Evolutionary conservation across 75 land plant genomes (phyloP).

Genomic region (Picea glauca): DNA sequence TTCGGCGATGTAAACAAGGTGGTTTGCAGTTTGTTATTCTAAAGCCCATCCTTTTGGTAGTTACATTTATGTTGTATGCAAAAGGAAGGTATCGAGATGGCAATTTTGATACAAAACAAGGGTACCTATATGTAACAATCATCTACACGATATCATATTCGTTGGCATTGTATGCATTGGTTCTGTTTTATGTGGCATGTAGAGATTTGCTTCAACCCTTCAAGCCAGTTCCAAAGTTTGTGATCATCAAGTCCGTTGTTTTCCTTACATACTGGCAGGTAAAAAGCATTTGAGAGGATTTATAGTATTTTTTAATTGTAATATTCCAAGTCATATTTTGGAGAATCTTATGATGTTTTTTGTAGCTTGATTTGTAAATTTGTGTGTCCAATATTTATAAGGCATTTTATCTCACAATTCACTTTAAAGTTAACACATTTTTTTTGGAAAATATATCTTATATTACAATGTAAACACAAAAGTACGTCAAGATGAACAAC

Average conservation of each 20-base stretch:
- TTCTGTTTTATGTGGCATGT: slow-evolving; percentile 49
- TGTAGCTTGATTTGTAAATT: not conserved
- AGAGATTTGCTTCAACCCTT: slow-evolving; percentile 41
- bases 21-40: slow-evolving; percentile 45
- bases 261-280: slow-evolving; percentile 64
- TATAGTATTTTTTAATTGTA: not conserved
- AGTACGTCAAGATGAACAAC: too few species aligned
- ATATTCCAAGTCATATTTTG: not conserved
- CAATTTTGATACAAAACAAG: slow-evolving; percentile 28
- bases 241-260: slow-evolving; percentile 56
- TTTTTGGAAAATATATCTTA: too few species aligned
- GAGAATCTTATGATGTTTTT: not conserved
- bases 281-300: not conserved
- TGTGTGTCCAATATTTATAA: not conserved
- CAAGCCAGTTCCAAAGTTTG: slow-evolving; percentile 47
- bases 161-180: slow-evolving; percentile 30
- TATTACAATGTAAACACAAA: too few species aligned
- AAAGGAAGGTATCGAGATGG: slow-evolving; percentile 35
- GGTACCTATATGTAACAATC: slow-evolving; percentile 42
- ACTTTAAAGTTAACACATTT: not conserved
- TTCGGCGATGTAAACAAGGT: slow-evolving; percentile 49
- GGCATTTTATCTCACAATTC: not conserved
- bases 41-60: slow-evolving; percentile 40
- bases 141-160: slow-evolving; percentile 49
- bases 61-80: slow-evolving; percentile 35